Percentiles rank a stretch among this genome's conserved stretches.
phyloP scores from a whole-genome alignment of 2,329 filamentous ascomycete species.

The Chrysoporthe deuterocubensis region DNA sequence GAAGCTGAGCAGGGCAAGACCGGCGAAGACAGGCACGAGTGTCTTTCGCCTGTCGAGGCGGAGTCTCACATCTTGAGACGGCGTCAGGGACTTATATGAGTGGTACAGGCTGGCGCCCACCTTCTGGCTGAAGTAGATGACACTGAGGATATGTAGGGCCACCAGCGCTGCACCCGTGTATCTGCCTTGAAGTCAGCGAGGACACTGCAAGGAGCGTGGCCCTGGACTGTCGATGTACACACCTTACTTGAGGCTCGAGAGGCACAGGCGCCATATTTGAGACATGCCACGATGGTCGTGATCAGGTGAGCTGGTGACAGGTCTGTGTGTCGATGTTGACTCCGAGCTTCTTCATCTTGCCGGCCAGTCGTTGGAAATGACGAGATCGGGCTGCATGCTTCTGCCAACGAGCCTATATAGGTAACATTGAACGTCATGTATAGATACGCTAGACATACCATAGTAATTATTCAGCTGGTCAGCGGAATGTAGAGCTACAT shows the following conservation, averaged over 20 bases:
- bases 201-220: background rate
- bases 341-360: background rate
- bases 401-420: background rate
- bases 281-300: constrained; percentile 1
- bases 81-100: constrained; percentile 41
- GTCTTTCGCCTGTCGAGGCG: constrained; percentile 40
- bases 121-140: constrained; percentile 39
- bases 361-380: background rate
- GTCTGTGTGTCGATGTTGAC: background rate
- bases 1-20: constrained; percentile 38
- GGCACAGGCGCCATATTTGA: constrained; percentile 33
- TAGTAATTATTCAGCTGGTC: background rate
- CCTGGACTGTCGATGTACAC: constrained; percentile 13
- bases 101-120: constrained; percentile 40
- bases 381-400: background rate
- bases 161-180: constrained; percentile 39
- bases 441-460: background rate
- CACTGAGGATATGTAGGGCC: constrained; percentile 35
- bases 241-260: constrained; percentile 33
- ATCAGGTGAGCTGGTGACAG: background rate
- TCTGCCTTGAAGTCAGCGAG: constrained; percentile 32
- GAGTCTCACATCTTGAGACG: constrained; percentile 42
- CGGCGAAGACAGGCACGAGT: constrained; percentile 40
- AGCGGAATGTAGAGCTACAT: constrained; percentile 1
- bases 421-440: background rate